A percentile compares a stretch with the other conserved stretches of the same genome.
Conservation (phyloP, 2,329 filamentous ascomycete genomes). For the Xylariaceae sp. region DNA sequence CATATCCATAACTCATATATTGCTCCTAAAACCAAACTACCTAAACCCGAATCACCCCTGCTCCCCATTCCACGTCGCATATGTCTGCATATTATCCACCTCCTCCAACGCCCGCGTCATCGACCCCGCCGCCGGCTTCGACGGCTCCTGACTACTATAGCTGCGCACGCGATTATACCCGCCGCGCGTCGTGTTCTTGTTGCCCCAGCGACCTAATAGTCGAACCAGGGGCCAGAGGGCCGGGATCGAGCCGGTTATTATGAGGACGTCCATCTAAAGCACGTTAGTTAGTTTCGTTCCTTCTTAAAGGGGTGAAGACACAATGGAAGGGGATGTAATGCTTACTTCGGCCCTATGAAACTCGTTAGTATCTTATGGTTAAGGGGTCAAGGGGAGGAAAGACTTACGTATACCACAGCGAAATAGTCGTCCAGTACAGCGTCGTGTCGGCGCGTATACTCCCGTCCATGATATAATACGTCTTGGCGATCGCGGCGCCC, state of each 20-base stretch:
- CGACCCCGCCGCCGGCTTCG: not conserved
- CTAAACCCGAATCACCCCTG: not conserved
- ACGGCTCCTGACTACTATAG: not conserved
- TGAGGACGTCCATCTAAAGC: conserved; percentile 15
- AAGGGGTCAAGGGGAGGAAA: not conserved
- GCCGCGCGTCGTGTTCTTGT: not conserved
- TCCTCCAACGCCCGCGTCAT: conserved; percentile 8
- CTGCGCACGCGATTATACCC: conserved; percentile 2
- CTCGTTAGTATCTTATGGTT: not conserved
- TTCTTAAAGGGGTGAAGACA: not conserved
- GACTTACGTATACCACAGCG: conserved; percentile 14
- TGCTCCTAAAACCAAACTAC: not conserved
- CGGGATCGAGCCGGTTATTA: conserved; percentile 12
- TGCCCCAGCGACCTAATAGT: conserved; percentile 1
- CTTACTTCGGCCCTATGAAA: conserved; percentile 10
- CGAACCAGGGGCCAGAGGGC: conserved; percentile 10
- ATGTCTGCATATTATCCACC: conserved; percentile 8
- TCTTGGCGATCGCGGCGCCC: conserved; percentile 9
- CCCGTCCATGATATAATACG: conserved; percentile 5
- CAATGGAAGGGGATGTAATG: not conserved
- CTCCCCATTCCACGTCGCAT: conserved; percentile 7
- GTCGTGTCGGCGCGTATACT: conserved; percentile 4
- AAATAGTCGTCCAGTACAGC: conserved; percentile 9
- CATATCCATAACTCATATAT: too few species aligned
- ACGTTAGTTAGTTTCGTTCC: not conserved